These are phyloP conservation scores for Daldinia eschscholtzii DNA, from an alignment of 2,329 filamentous ascomycete genomes.

Conservation along the genomic window DNA sequence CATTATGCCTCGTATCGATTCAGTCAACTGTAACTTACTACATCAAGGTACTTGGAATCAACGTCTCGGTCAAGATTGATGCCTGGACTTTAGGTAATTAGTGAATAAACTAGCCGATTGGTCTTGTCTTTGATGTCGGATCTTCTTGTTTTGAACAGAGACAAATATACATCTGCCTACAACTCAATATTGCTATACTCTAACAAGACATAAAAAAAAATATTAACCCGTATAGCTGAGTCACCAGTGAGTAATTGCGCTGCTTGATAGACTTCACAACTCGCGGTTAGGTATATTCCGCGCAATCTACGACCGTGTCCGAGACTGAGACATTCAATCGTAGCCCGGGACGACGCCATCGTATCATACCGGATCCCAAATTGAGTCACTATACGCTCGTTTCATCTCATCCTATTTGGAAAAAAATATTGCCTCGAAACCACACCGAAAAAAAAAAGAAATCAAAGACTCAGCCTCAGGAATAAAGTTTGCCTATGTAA, in stretches of 20 bases:
- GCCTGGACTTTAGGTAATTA: too few relatives aligned
- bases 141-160: background rate
- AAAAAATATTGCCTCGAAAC: background rate
- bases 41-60: background rate
- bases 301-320: background rate
- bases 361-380: background rate
- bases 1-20: background rate
- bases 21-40: background rate
- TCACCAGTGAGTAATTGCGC: background rate
- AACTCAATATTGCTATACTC: background rate
- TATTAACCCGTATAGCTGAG: background rate
- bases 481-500: slow-evolving; percentile 3
- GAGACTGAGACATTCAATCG: background rate
- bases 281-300: background rate
- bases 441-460: background rate
- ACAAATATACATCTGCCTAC: background rate
- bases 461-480: background rate
- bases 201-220: background rate
- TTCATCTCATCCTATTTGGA: background rate
- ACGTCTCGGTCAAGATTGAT: too few relatives aligned
- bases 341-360: slow-evolving; percentile 9
- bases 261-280: background rate
- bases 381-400: slow-evolving; percentile 13
- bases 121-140: background rate
- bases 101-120: background rate